Evolutionary conservation across 1,284 basidiomycete genomes (phyloP), one percentile per base, ranked within the genome.

Genomic region (Boletus holoroseus): DNA sequence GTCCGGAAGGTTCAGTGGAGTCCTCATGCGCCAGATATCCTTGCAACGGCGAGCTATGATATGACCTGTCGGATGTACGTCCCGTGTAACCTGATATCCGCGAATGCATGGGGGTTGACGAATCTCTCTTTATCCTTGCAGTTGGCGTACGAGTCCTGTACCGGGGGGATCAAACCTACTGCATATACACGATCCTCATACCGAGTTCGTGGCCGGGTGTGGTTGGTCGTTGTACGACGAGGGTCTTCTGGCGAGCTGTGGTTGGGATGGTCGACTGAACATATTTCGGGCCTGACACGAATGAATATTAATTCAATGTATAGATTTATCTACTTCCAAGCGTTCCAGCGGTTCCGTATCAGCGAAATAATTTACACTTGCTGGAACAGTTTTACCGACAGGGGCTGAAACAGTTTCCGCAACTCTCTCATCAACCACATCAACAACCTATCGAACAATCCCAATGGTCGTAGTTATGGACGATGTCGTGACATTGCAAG

Each of bases 41-140:
- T 98, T 22, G 88, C 90, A 0, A 88, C 82, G 46, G 89, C 88
- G 18, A 87, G 88, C 57, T 99, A 98, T 70, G 95, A 99, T 67
- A 99, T 98, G 95, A 92, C 91, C 2, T 93, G 89, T 67, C 76
- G 91, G 68, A 76, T 94, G 81, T 97, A 75, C 70, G 87, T 79
- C 16, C 24, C 45, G 45, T 47, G 16, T 18, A 5, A 30, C 35
- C 35, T 46, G 44, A 16, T 35, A 3, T 48, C 6, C 11, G 24
- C 22, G 41, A n/a, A 32, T 24, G 26, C 18, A 27, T 12, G 7
- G 3, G 7, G 3, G 20, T 44, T 60, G 34, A 55, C 41, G 3
- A 20, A 12, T 13, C 12, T 28, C 3, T 32, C 8, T 31, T 13
- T 40, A 9, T 26, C 7, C 7, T 45, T 42, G 35, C 24, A 91